These are phyloP conservation scores for Lactarius sanguifluus DNA, from an alignment of 768 basidiomycete genomes.

Conservation along the genomic window DNA sequence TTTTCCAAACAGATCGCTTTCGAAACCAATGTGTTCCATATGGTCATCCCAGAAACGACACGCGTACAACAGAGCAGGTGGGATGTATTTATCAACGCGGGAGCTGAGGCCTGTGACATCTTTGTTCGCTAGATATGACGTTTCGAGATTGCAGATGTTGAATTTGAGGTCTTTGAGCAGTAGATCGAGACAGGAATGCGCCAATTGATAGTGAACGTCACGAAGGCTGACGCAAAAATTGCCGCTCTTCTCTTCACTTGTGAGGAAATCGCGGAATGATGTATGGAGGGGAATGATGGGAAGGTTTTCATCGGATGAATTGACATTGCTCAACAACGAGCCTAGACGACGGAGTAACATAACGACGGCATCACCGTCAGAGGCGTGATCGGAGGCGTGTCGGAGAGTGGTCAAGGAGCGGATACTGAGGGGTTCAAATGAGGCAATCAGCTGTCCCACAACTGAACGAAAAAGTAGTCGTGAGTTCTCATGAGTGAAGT, in stretches of 20 bases:
- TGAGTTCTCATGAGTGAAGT: no score
- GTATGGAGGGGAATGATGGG: neutral
- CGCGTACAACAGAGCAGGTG: constrained; percentile 2
- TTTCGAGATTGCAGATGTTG: constrained; percentile 11
- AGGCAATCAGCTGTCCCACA: neutral
- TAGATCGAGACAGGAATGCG: neutral
- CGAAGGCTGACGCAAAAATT: neutral
- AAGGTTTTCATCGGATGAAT: neutral
- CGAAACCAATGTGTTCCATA: neutral
- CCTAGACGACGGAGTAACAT: neutral
- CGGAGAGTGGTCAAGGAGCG: neutral
- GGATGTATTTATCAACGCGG: neutral
- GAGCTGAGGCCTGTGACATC: neutral
- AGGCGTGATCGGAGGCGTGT: neutral
- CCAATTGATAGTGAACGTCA: neutral
- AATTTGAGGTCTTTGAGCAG: neutral
- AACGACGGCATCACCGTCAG: neutral
- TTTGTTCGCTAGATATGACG: neutral
- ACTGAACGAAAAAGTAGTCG: neutral
- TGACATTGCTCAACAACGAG: constrained; percentile 5
- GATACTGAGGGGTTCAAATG: neutral
- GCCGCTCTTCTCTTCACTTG: neutral
- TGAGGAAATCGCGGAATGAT: constrained; percentile 6
- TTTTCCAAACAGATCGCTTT: neutral
- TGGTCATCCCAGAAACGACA: constrained; percentile 8